Conservation (phyloP, 306 rosid species). For the Prunus davidiana region DNA sequence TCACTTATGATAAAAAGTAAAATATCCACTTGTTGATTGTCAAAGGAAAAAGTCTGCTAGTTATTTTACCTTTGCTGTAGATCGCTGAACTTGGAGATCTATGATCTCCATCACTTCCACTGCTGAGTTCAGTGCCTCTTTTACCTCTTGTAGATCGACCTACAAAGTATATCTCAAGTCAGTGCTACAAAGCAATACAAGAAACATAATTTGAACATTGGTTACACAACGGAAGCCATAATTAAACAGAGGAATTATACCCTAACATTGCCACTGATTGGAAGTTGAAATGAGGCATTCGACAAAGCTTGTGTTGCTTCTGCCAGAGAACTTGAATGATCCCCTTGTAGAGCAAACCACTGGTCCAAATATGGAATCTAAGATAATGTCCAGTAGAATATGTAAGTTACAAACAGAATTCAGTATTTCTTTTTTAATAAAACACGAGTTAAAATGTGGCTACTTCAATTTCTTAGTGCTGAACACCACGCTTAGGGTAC, state of each 20-base stretch:
- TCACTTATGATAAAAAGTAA: background rate
- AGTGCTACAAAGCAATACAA: background rate
- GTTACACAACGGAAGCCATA: background rate
- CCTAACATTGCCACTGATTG: slow-evolving; percentile 56
- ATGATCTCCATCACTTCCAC: slow-evolving; percentile 52
- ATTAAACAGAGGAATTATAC: slow-evolving; percentile 39
- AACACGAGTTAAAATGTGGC: background rate
- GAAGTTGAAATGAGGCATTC: slow-evolving; percentile 70
- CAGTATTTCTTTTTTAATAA: background rate
- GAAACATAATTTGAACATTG: slow-evolving; percentile 10
- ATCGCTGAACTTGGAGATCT: slow-evolving; percentile 45
- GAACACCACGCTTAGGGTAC: background rate
- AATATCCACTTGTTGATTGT: background rate
- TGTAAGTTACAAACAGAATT: slow-evolving; percentile 16
- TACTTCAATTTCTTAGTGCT: background rate
- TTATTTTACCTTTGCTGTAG: slow-evolving; percentile 54
- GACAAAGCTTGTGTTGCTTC: slow-evolving; percentile 62
- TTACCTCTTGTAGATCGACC: slow-evolving; percentile 61
- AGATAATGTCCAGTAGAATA: slow-evolving; percentile 21
- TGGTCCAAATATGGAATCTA: slow-evolving; percentile 72
- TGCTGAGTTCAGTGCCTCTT: slow-evolving; percentile 66
- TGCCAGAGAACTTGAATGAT: slow-evolving; percentile 51
- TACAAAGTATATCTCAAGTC: slow-evolving; percentile 29
- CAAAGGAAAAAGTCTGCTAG: background rate
- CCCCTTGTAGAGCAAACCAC: slow-evolving; percentile 66